Percentiles rank a stretch among this genome's conserved stretches.
Evolutionary conservation across 2,329 filamentous ascomycete genomes (phyloP).

Genomic region (Colletotrichum melonis): DNA sequence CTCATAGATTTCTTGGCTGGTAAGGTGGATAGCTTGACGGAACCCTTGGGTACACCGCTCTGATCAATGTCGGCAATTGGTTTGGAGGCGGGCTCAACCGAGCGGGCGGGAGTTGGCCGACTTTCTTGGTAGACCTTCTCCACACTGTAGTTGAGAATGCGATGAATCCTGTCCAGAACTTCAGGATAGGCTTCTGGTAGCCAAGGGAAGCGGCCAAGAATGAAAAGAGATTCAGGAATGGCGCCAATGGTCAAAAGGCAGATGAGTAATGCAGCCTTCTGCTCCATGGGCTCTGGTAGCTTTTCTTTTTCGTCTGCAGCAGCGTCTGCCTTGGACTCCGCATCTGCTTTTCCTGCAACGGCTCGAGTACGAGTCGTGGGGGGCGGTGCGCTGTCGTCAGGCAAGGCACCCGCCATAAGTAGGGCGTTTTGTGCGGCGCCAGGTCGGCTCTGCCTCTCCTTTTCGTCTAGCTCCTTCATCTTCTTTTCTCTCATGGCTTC

Average conservation of each 20-base stretch:
- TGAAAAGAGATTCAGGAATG: constrained; percentile 90
- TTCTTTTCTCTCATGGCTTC: constrained; percentile 75
- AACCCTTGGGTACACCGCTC: constrained; percentile 75
- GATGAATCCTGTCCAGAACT: constrained; percentile 82
- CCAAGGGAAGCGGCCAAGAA: constrained; percentile 94
- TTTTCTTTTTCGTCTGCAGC: constrained; percentile 60
- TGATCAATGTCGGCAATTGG: constrained; percentile 68
- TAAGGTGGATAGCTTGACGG: constrained; percentile 69
- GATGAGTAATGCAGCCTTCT: constrained; percentile 87
- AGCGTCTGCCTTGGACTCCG: constrained; percentile 62
- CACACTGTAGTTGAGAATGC: constrained; percentile 85
- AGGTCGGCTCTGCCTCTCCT: constrained; percentile 76
- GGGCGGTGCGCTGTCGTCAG: constrained; percentile 78
- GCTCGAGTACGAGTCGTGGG: constrained; percentile 62
- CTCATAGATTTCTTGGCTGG: constrained; percentile 75
- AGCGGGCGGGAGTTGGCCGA: constrained; percentile 46
- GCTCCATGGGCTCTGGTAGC: constrained; percentile 81
- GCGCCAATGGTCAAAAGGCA: constrained; percentile 92
- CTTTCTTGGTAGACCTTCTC: constrained; percentile 74
- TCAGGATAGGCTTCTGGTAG: constrained; percentile 87
- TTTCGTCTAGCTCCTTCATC: constrained; percentile 80
- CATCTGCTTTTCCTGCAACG: constrained; percentile 60
- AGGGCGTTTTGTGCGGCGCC: constrained; percentile 85
- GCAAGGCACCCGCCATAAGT: constrained; percentile 85
- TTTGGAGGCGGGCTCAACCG: constrained; percentile 55